Percentiles rank a stretch among this genome's conserved stretches.
These are phyloP conservation scores for Dendrobium nobile DNA, from an alignment of 106 monocot genomes.

Conservation along the genomic window DNA sequence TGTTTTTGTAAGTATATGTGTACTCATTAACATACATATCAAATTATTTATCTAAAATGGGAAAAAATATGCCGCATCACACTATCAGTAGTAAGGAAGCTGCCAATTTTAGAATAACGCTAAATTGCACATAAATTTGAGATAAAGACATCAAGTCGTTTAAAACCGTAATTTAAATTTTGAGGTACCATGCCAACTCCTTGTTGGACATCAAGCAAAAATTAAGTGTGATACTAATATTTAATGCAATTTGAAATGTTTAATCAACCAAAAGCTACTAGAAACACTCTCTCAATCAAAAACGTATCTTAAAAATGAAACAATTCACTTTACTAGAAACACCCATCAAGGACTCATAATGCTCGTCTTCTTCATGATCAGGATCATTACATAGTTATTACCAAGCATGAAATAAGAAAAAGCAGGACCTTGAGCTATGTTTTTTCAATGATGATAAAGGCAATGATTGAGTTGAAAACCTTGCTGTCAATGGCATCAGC, in stretches of 20 bases:
- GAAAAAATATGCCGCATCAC: neutral
- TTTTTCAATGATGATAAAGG: neutral
- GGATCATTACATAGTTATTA: neutral
- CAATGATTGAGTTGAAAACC: conserved; percentile 25
- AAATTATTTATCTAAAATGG: too few species aligned
- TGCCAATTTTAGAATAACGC: neutral
- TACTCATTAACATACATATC: too few species aligned
- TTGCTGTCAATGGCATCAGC: conserved; percentile 42
- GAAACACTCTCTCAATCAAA: neutral
- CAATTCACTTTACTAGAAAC: neutral
- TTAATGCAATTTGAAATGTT: neutral
- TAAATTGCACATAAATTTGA: neutral
- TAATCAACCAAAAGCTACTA: neutral
- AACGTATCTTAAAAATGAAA: neutral
- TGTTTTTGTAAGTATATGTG: too few species aligned
- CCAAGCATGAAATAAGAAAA: neutral
- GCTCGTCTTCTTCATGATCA: neutral
- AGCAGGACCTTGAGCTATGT: neutral
- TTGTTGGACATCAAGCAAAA: neutral
- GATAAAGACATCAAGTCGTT: neutral
- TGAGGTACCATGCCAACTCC: neutral
- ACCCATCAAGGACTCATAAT: neutral
- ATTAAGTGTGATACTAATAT: neutral
- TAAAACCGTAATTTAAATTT: neutral
- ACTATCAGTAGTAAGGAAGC: neutral